phyloP scores from a whole-genome alignment of 768 basidiomycete species.

The Boletus rubescentipes region DNA sequence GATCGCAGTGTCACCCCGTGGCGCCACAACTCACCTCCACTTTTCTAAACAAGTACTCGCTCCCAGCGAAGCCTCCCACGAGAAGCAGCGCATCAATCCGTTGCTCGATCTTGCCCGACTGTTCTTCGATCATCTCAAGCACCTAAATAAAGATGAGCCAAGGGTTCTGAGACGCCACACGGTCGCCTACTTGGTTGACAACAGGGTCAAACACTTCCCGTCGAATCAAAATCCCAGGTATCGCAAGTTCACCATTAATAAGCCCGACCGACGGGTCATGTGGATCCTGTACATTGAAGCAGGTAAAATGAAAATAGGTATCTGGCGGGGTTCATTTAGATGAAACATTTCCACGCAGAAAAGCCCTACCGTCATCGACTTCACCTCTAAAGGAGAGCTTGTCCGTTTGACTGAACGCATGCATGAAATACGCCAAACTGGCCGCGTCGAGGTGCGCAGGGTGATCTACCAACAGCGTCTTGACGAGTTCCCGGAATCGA shows the following conservation, averaged over 20 bases:
- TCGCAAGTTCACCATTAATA: conserved; percentile 78
- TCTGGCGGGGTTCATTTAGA: conserved; percentile 42
- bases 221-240: conserved; percentile 77
- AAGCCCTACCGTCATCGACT: conserved; percentile 65
- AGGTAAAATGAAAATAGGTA: conserved; percentile 84
- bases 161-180: conserved; percentile 4
- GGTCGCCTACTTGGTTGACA: conserved; percentile 60
- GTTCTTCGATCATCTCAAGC: conserved; percentile 74
- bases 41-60: conserved; percentile 78
- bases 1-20: conserved; percentile 1
- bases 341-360: background rate
- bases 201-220: conserved; percentile 88
- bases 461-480: conserved; percentile 75
- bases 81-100: conserved; percentile 80
- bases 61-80: conserved; percentile 87
- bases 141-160: conserved; percentile 47
- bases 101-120: conserved; percentile 64
- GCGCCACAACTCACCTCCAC: conserved; percentile 56
- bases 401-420: conserved; percentile 86
- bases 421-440: conserved; percentile 85
- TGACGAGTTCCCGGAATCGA: conserved; percentile 79
- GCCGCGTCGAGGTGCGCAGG: conserved; percentile 81
- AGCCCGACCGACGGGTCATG: conserved; percentile 79
- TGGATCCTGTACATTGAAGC: conserved; percentile 84
- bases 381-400: conserved; percentile 76